A percentile compares a stretch with the other conserved stretches of the same genome.
These are phyloP conservation scores for Boletus bicolor DNA, from an alignment of 768 basidiomycete genomes.

Conservation along the genomic window DNA sequence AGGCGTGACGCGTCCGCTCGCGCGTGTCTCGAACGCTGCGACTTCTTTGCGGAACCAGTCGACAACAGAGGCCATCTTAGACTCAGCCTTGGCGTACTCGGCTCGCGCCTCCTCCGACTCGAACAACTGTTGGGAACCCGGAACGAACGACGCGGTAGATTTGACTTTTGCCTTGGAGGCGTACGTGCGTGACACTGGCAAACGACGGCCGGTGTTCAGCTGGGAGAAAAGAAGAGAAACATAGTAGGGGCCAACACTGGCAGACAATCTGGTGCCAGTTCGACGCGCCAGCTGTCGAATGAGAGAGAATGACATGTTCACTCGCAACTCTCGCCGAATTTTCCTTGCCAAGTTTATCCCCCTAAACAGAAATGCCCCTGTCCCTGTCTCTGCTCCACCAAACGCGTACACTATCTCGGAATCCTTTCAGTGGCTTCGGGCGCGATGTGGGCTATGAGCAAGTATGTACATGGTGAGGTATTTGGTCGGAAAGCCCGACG, in stretches of 20 bases:
- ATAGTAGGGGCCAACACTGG: not conserved
- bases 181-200: conserved; percentile 18
- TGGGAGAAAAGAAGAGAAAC: not conserved
- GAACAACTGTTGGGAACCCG: conserved; percentile 64
- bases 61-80: conserved; percentile 60
- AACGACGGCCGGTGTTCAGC: not conserved
- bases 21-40: conserved; percentile 66
- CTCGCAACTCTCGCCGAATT: not conserved
- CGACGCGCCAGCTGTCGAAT: conserved; percentile 8
- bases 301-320: conserved; percentile 10
- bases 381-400: conserved; percentile 2
- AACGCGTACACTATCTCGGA: no score
- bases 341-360: not conserved
- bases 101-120: conserved; percentile 48
- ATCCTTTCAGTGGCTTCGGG: no score
- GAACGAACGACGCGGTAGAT: conserved; percentile 59
- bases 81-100: conserved; percentile 62
- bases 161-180: conserved; percentile 34
- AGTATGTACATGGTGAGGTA: not conserved
- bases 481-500: not conserved
- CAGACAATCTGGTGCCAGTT: not conserved
- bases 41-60: conserved; percentile 79
- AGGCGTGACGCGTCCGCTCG: conserved; percentile 74
- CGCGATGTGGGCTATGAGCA: no score
- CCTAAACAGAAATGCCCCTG: conserved; percentile 3